phyloP scores from a whole-genome alignment of 108 stramenopile species.

The Schizochytrium sp. region DNA sequence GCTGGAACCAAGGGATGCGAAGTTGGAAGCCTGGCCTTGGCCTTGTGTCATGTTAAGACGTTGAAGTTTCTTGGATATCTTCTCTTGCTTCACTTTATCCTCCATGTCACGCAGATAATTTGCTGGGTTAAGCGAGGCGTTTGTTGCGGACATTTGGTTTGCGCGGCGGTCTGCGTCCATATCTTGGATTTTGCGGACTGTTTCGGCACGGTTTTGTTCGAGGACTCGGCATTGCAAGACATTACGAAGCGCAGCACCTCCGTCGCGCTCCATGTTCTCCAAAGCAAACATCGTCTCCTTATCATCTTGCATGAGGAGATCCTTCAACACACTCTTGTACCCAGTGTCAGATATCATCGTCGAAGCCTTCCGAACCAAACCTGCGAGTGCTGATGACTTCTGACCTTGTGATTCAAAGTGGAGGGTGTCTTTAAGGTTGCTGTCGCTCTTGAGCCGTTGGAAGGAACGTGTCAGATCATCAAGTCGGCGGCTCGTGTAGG shows the following conservation, averaged over 20 bases:
- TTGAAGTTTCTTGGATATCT: conserved; percentile 9
- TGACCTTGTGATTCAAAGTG: conserved; percentile 17
- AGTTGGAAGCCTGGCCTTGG: background rate
- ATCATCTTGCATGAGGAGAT: conserved; percentile 43
- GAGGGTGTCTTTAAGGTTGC: conserved; percentile 6
- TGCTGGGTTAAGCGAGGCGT: background rate
- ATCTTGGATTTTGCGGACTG: background rate
- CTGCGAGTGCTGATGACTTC: conserved; percentile 28
- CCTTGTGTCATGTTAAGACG: conserved; percentile 6
- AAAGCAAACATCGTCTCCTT: background rate
- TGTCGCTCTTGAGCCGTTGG: conserved; percentile 54
- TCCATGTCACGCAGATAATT: background rate
- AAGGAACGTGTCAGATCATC: conserved; percentile 42
- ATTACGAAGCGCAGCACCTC: background rate
- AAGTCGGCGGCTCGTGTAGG: background rate
- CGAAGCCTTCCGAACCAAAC: conserved; percentile 11
- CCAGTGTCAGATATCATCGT: background rate
- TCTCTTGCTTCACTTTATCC: conserved; percentile 14
- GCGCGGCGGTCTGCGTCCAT: background rate
- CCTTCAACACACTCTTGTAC: conserved; percentile 4
- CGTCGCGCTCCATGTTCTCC: background rate
- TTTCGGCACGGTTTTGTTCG: background rate
- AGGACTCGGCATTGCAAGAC: background rate
- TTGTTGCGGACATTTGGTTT: background rate
- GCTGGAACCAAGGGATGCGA: too few relatives aligned